These are phyloP conservation scores for Pseudogymnoascus pannorum DNA, from an alignment of 2,329 filamentous ascomycete genomes.

Conservation along the genomic window DNA sequence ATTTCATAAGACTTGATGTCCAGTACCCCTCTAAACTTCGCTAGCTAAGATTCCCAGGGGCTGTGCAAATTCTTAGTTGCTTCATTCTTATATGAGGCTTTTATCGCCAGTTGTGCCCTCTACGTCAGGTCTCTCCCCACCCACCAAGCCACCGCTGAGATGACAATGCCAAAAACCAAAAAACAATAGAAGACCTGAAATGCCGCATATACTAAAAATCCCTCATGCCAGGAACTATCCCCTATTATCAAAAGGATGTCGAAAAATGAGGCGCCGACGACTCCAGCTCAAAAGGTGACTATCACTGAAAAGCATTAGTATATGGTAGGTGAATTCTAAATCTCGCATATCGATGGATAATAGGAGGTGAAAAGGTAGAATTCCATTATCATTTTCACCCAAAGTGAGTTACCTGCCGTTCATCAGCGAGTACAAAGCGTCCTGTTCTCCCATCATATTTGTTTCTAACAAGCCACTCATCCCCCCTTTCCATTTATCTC, in stretches of 20 bases:
- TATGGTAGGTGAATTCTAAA: not conserved
- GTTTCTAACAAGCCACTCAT: not conserved
- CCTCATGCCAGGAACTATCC: not conserved
- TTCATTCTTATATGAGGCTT: not conserved
- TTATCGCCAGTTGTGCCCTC: not conserved
- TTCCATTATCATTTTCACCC: not conserved
- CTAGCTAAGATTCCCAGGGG: not conserved
- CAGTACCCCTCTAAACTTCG: not conserved
- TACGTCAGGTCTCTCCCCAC: not conserved
- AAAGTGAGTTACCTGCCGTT: not conserved
- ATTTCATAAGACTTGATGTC: not conserved
- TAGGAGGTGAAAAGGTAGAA: not conserved
- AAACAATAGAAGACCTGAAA: not conserved
- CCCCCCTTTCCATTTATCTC: not conserved
- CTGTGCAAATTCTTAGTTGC: not conserved
- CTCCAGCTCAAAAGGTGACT: not conserved
- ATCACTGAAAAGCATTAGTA: not conserved
- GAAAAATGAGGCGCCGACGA: not conserved
- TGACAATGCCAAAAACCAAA: not conserved
- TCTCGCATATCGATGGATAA: not conserved
- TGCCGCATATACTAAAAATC: not conserved
- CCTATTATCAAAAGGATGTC: not conserved
- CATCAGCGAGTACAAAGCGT: not conserved
- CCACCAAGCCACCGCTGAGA: not conserved
- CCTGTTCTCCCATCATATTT: not conserved